phyloP scores from a whole-genome alignment of 345 rosid species.

The Arabidopsis suecica region DNA sequence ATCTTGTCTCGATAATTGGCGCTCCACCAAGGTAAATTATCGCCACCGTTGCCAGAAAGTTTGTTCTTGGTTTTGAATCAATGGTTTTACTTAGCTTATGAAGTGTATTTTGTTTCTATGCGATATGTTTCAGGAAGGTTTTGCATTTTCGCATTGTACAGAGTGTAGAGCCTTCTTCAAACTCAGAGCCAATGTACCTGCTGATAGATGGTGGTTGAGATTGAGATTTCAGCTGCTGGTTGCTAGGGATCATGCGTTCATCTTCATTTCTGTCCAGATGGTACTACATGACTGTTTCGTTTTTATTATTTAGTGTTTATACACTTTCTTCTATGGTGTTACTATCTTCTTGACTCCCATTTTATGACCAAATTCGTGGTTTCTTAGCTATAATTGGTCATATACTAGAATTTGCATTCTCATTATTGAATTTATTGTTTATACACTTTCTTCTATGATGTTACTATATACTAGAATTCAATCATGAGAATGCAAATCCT shows the following conservation, averaged over 20 bases:
- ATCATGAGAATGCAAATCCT: neutral
- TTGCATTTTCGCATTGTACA: slow-evolving; percentile 99
- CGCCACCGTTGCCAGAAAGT: neutral
- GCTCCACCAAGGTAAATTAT: slow-evolving; percentile 86
- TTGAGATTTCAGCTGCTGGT: slow-evolving; percentile 97
- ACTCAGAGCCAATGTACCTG: slow-evolving; percentile 92
- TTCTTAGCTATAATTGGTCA: no score
- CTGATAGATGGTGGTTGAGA: slow-evolving; percentile 99
- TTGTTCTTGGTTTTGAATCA: neutral
- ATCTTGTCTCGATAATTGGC: slow-evolving; percentile 97
- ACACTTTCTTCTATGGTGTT: neutral
- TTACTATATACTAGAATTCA: neutral
- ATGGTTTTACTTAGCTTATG: neutral
- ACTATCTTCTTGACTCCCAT: neutral
- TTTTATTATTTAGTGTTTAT: neutral
- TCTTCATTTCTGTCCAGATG: slow-evolving; percentile 95
- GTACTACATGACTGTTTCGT: slow-evolving; percentile 55
- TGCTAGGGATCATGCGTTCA: slow-evolving; percentile 92
- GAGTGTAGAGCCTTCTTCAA: slow-evolving; percentile 94
- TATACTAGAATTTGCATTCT: no score
- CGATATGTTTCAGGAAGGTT: slow-evolving; percentile 80
- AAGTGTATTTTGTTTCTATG: slow-evolving; percentile 13
- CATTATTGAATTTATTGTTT: neutral
- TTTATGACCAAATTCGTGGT: neutral
- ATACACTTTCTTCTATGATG: neutral